A percentile compares a stretch with the other conserved stretches of the same genome.
Conservation (phyloP, 805 yeast genomes). For the Metschnikowia drakensbergensis region DNA sequence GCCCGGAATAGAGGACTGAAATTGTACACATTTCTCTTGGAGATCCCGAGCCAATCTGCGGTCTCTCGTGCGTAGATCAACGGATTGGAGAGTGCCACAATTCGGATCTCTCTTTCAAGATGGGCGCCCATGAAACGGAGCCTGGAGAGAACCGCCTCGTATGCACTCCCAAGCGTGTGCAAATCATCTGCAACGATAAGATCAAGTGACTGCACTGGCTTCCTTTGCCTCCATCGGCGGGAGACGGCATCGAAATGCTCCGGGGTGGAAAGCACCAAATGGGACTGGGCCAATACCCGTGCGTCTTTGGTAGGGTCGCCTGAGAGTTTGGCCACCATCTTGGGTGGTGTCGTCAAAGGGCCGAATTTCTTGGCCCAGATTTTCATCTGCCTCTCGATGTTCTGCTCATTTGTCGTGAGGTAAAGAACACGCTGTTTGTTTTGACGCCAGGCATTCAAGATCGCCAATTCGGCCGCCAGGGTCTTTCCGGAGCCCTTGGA, state of each 20-base stretch:
- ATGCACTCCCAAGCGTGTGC: conserved; percentile 63
- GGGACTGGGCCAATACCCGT: conserved; percentile 52
- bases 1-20: conserved; percentile 62
- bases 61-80: conserved; percentile 73
- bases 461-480: conserved; percentile 64
- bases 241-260: conserved; percentile 69
- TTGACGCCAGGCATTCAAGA: conserved; percentile 68
- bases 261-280: conserved; percentile 75
- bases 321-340: conserved; percentile 51
- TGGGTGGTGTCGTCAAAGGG: conserved; percentile 50
- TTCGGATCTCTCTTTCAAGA: conserved; percentile 49
- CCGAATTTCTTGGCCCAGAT: conserved; percentile 54
- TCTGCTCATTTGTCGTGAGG: conserved; percentile 59
- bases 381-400: conserved; percentile 43
- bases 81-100: conserved; percentile 68
- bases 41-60: conserved; percentile 82
- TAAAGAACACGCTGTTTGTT: conserved; percentile 70
- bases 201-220: conserved; percentile 63
- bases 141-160: conserved; percentile 70
- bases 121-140: conserved; percentile 68
- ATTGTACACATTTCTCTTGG: conserved; percentile 58
- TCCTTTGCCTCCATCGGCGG: conserved; percentile 79
- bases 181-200: conserved; percentile 69
- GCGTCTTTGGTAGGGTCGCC: conserved; percentile 52
- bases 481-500: conserved; percentile 79